phyloP scores from a whole-genome alignment of 2,329 filamentous ascomycete species.

The Cordyceps fumosorosea region DNA sequence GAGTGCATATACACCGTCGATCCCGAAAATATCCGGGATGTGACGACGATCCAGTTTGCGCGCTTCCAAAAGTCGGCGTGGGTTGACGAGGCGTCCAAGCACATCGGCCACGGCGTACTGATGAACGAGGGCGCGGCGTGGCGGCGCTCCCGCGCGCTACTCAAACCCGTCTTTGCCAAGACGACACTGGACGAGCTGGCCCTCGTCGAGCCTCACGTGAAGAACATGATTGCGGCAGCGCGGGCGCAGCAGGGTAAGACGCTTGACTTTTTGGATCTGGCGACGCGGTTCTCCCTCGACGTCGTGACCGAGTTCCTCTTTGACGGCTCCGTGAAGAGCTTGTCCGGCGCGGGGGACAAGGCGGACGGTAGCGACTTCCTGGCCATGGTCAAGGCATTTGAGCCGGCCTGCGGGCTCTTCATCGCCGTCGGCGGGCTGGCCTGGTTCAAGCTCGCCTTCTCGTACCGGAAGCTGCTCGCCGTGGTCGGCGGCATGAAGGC shows the following conservation, averaged over 20 bases:
- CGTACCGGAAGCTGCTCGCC: background rate
- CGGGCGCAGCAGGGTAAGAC: background rate
- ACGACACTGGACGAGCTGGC: constrained; percentile 7
- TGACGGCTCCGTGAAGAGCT: background rate
- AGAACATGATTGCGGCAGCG: background rate
- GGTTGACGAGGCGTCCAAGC: constrained; percentile 11
- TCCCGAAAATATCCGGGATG: constrained; percentile 6
- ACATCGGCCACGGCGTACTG: constrained; percentile 9
- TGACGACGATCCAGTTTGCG: constrained; percentile 6
- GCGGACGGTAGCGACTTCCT: background rate
- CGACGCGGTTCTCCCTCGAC: constrained; percentile 5
- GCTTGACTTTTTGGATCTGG: constrained; percentile 8
- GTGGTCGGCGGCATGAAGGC: constrained; percentile 9
- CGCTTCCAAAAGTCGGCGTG: constrained; percentile 9
- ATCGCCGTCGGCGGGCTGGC: constrained; percentile 5
- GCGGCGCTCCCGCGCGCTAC: background rate
- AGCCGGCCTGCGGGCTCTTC: constrained; percentile 9
- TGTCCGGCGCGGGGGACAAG: background rate
- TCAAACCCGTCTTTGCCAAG: constrained; percentile 7
- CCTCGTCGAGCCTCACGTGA: constrained; percentile 1
- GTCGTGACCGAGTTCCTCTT: constrained; percentile 12
- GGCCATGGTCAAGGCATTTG: constrained; percentile 2
- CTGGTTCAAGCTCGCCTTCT: constrained; percentile 4
- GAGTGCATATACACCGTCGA: constrained; percentile 12
- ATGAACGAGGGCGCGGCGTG: constrained; percentile 10